Base-by-base conservation (phyloP, 352 stramenopile genomes). In the Phytophthora sansomeana region DNA sequence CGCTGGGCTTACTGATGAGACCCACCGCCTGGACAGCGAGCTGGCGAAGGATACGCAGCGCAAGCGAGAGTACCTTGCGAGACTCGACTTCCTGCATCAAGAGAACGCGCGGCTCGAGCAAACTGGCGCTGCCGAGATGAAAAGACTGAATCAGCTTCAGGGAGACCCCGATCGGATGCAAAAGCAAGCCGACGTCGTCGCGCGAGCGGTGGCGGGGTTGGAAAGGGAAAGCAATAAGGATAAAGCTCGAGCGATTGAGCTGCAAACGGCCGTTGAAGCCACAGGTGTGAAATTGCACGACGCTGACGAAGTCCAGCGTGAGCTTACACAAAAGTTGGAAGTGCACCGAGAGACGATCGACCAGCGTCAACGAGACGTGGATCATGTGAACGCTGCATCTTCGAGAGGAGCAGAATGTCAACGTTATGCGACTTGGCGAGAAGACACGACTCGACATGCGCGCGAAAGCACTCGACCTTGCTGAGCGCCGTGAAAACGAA, bases 271-370 rank as follows among this genome's bases (percentile, higher is more conserved):
- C 28, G 48, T 85, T 5, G 74, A 83, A 5, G 47, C 62, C 4
- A 87, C 92, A 26, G 74, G 67, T 8, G 17, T 30, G 11, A 93
- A 93, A 62, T 62, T 85, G 28, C 80, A 83, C 26, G 92, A 97
- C 26, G 78, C 81, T 9, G 86, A 96, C 5, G 86, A 93, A 56
- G 72, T 97, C 9, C 80, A 90, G 44, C 83, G 81, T 19, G 91
- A 95, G 49, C 75, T 97, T 6, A 57, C 67, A 28, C 89, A 95
- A 63, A 97, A 97, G 56, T 67, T 98, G 10, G 90, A 98, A 17
- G 73, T 97, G 5, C 91, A 97, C 65, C 83, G 91, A 35, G 86
- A 96, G 6, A 97, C 87, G 43, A 93, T 97, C 44, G 90, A 97
- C 50, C 87, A 98, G 64, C 87, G 92, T 0, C 89, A 97, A 60